Evolutionary conservation across 2,329 filamentous ascomycete species (phyloP).

Genomic region (Penicillium sp.): DNA sequence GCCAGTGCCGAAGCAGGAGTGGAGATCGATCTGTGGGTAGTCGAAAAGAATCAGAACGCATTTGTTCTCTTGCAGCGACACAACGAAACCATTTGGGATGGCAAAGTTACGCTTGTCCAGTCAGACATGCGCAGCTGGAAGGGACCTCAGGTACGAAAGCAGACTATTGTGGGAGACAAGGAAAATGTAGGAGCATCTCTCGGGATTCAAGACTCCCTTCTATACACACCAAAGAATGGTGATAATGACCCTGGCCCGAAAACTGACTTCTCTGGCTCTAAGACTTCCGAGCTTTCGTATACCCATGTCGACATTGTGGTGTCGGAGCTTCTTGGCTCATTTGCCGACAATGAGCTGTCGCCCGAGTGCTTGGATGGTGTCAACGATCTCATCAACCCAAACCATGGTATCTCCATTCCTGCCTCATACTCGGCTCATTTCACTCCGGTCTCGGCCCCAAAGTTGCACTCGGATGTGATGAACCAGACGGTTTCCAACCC

Average conservation of each 20-base stretch:
- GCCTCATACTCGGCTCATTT: conserved; percentile 90
- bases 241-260: conserved; percentile 42
- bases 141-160: conserved; percentile 58
- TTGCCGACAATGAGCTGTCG: conserved; percentile 94
- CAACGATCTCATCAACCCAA: conserved; percentile 78
- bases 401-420: conserved; percentile 89
- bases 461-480: conserved; percentile 77
- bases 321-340: conserved; percentile 88
- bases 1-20: conserved; percentile 77
- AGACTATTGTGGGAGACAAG: conserved; percentile 13
- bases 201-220: conserved; percentile 30
- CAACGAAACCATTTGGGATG: conserved; percentile 78
- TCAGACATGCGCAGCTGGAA: conserved; percentile 98
- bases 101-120: conserved; percentile 81
- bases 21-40: conserved; percentile 80
- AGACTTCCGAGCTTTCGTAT: conserved; percentile 30
- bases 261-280: conserved; percentile 45
- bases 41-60: conserved; percentile 98
- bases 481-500: conserved; percentile 62
- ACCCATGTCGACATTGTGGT: conserved; percentile 78
- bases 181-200: conserved; percentile 36
- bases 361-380: conserved; percentile 96
- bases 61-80: conserved; percentile 89
- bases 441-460: conserved; percentile 86
- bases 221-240: conserved; percentile 19